These are phyloP conservation scores for Cytospora piceicola DNA, from an alignment of 2,329 filamentous ascomycete genomes.

Conservation along the genomic window DNA sequence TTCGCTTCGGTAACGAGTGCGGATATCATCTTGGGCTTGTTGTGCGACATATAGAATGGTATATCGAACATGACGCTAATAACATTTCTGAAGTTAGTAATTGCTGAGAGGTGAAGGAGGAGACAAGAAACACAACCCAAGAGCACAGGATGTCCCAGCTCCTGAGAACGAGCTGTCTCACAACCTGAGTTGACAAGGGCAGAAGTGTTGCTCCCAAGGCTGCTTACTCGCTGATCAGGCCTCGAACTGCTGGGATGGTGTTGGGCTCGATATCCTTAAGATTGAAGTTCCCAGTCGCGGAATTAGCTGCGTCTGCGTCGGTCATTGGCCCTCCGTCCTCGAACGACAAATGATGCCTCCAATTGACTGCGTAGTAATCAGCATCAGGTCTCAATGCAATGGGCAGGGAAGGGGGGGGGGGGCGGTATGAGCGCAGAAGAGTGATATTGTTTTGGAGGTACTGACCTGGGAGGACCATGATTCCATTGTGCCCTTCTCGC, in stretches of 20 bases:
- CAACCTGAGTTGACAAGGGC: background rate
- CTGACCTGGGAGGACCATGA: constrained; percentile 79
- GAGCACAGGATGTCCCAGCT: background rate
- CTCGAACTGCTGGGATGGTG: constrained; percentile 88
- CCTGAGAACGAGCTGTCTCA: background rate
- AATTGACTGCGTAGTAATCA: constrained; percentile 64
- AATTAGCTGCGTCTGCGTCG: constrained; percentile 56
- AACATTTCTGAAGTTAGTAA: background rate
- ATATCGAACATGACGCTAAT: constrained; percentile 88
- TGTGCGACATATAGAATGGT: constrained; percentile 95
- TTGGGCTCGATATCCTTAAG: constrained; percentile 91
- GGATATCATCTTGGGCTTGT: constrained; percentile 92
- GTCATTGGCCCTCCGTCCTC: constrained; percentile 73
- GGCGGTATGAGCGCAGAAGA: background rate
- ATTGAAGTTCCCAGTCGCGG: constrained; percentile 61
- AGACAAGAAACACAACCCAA: background rate
- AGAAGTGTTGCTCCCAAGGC: background rate
- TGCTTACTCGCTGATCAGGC: constrained; percentile 77
- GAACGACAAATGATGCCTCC: constrained; percentile 85
- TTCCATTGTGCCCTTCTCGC: constrained; percentile 77
- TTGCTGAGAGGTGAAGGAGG: background rate
- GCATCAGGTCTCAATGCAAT: background rate
- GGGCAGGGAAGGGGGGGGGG: background rate
- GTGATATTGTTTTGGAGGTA: background rate
- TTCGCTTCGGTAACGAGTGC: constrained; percentile 91